A percentile compares a stretch with the other conserved stretches of the same genome.
phyloP scores from a whole-genome alignment of 257 asterid genomes.

The Solanum medicagineum region DNA sequence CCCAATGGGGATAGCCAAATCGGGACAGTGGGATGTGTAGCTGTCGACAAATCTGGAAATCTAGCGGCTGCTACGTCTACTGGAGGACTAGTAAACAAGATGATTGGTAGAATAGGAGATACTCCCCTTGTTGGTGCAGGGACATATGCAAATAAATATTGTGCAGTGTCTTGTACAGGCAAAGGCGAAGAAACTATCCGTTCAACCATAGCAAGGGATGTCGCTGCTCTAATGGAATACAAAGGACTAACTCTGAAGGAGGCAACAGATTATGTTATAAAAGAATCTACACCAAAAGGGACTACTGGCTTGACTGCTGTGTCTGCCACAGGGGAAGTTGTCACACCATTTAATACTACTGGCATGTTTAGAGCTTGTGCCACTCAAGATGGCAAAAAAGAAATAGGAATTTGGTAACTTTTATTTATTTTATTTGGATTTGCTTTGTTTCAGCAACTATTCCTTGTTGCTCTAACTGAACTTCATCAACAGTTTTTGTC shows the following conservation, averaged over 20 bases:
- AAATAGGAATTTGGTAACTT: slow-evolving; percentile 54
- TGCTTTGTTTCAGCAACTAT: too few relatives aligned
- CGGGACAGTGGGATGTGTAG: slow-evolving; percentile 95
- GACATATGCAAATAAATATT: slow-evolving; percentile 63
- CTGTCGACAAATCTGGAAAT: slow-evolving; percentile 61
- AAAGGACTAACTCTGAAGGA: slow-evolving; percentile 74
- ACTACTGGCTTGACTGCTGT: slow-evolving; percentile 73
- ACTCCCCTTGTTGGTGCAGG: slow-evolving; percentile 85
- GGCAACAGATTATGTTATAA: slow-evolving; percentile 50
- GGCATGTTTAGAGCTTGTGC: slow-evolving; percentile 98
- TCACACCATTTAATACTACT: slow-evolving; percentile 54
- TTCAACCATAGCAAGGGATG: slow-evolving; percentile 84
- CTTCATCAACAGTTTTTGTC: too few relatives aligned
- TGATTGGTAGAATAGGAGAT: slow-evolving; percentile 88
- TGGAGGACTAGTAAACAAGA: slow-evolving; percentile 88
- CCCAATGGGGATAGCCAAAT: slow-evolving; percentile 55
- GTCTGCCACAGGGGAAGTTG: slow-evolving; percentile 63
- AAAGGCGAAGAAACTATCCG: slow-evolving; percentile 73
- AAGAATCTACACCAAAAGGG: slow-evolving; percentile 38
- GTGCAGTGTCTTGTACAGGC: slow-evolving; percentile 93
- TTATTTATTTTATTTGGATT: background rate
- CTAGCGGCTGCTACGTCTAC: slow-evolving; percentile 87
- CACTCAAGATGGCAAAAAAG: slow-evolving; percentile 53
- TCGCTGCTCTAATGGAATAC: slow-evolving; percentile 89
- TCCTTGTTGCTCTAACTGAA: background rate